Evolutionary conservation across 306 rosid genomes (phyloP), one percentile per base, ranked within the genome.

Genomic region (Gastrolobium bilobum): DNA sequence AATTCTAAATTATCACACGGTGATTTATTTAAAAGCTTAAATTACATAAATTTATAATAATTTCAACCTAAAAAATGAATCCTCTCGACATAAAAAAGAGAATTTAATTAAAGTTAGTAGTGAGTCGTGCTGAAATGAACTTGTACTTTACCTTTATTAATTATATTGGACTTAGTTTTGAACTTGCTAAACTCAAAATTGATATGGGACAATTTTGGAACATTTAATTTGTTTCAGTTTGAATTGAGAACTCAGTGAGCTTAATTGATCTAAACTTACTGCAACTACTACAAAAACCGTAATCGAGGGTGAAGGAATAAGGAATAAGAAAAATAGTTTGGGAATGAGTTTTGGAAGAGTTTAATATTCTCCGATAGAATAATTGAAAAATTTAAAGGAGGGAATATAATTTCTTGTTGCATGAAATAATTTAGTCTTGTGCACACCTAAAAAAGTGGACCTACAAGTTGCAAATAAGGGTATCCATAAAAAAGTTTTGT

Each of bases 401-500:
- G 67, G 9, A 31, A 59, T 43, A 35, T 8, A 20, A 20, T 20
- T 20, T 20, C n/a, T 20, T 20, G 1, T 20, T 20, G 26, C 26
- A 20, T 20, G 26, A 20, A 1, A 20, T 20, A 20, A 20, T 20
- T 20, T 20, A 1, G 1, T 20, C 26, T 20, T 1, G 0, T 20
- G 26, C 26, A 20, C 26, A 20, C 26, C 0, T 20, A 20, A 20
- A 2, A 11, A 47, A 20, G 43, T 8, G 69, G 38, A 39, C n/a
- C 33, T 77, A 7, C 38, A 64, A 59, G 54, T 26, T 69, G 82
- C 48, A 67, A 82, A 71, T n/a, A 64, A 35, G 77, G 57, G 65
- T 15, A 35, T 56, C 53, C 80, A 71, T 68, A 53, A 76, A 33
- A 77, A 26, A 47, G 20, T 4, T 71, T 57, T 6, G 34, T 8